Evolutionary conservation across 768 basidiomycete species (phyloP), one percentile per base, ranked within the genome.

Genomic region (Inosperma sp.): DNA sequence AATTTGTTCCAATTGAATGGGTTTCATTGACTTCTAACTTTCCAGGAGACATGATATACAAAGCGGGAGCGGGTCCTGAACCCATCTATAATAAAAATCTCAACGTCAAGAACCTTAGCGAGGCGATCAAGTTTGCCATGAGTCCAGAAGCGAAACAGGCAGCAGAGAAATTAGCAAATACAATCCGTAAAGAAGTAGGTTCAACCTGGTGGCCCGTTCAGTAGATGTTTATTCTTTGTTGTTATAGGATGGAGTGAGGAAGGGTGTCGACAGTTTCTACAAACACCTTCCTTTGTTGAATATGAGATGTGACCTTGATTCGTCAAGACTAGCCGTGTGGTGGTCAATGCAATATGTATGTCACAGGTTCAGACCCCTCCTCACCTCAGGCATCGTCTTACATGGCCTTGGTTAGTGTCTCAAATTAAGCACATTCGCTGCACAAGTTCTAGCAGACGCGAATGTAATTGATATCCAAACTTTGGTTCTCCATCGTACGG

Each of bases 1-100:
- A 75, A 58, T 82, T 80, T 54, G 74, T 83, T 5, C 83, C 83
- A 0, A 82, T 84, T 60, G 83, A 85, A 60, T 85, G 83, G 83
- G 70, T 85, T 4, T 85, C 84, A n/a, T n/a, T n/a, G n/a, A n/a
- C n/a, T n/a, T n/a, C n/a, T n/a, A n/a, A n/a, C n/a, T n/a, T n/a
- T n/a, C n/a, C n/a, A 81, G 78, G 81, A n/a, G 70, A 68, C 34
- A 84, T 83, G 82, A 78, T 84, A 17, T 67, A 78, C 44, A 73
- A 72, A 54, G 77, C 82, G 6, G 80, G 80, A 13, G 82, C 81
- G 4, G 83, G 83, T 7, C 83, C 83, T 0, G 67, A 73, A 42
- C 81, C 81, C 2, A 82, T 83, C 41, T 77, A 73, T 4, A 76
- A 78, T 35, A 81, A 77, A 55, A 63, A 74, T 16, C 65, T 85